phyloP scores from a whole-genome alignment of 2,329 filamentous ascomycete species.

The Apiospora saccharicola region DNA sequence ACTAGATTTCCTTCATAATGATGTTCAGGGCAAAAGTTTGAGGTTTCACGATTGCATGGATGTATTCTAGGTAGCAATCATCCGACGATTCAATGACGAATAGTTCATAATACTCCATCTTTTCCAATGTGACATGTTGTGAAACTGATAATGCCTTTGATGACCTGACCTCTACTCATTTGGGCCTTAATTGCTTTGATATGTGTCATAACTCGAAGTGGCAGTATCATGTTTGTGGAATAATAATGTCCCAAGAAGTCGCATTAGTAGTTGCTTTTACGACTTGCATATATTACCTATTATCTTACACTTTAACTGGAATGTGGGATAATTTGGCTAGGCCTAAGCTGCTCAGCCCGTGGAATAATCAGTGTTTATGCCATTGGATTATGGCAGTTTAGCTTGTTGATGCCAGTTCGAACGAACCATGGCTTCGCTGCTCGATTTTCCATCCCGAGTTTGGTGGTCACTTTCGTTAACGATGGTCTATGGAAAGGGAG shows the following conservation, averaged over 20 bases:
- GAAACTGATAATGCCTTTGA: no score
- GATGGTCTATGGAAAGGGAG: not conserved
- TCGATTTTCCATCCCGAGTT: not conserved
- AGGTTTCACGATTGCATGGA: slow-evolving; percentile 43
- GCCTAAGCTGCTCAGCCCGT: not conserved
- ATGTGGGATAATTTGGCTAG: not conserved
- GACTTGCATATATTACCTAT: no score
- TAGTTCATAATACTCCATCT: slow-evolving; percentile 32
- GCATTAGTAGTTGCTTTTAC: no score
- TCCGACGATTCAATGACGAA: slow-evolving; percentile 41
- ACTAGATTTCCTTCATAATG: slow-evolving; percentile 46
- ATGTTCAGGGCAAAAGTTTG: slow-evolving; percentile 45
- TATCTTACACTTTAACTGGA: not conserved
- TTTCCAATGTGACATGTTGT: not conserved
- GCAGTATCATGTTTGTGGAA: no score
- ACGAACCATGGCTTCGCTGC: not conserved
- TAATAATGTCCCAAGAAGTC: no score
- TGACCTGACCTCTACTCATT: no score
- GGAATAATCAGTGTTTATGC: not conserved
- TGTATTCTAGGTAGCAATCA: slow-evolving; percentile 42
- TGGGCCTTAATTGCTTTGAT: no score
- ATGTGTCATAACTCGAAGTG: no score
- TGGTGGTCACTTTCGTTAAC: not conserved
- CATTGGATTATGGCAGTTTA: not conserved
- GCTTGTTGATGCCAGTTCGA: not conserved